These are phyloP conservation scores for Ascochyta rabiei DNA, from an alignment of 2,329 filamentous ascomycete species.

Conservation along the genomic window DNA sequence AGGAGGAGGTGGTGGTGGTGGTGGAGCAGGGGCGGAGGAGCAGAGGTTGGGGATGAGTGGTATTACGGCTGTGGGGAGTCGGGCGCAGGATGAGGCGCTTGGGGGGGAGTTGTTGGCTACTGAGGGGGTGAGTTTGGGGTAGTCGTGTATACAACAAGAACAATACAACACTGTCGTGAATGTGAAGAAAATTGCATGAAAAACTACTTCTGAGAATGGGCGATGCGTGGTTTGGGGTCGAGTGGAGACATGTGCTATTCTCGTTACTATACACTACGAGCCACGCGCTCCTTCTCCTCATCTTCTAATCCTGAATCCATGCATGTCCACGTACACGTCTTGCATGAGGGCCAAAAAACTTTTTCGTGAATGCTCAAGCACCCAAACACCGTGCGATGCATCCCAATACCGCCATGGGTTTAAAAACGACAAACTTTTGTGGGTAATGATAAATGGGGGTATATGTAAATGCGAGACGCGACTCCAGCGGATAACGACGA, in stretches of 20 bases:
- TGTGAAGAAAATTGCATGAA: no score
- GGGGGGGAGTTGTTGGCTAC: constrained; percentile 41
- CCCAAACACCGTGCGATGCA: constrained; percentile 14
- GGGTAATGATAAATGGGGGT: constrained; percentile 8
- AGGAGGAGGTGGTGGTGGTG: background rate
- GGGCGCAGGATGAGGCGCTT: constrained; percentile 27
- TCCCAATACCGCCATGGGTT: background rate
- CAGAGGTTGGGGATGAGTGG: background rate
- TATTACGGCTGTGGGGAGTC: background rate
- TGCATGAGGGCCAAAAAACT: constrained; percentile 9
- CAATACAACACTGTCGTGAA: no score
- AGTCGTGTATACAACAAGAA: no score
- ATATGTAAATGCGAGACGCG: constrained; percentile 16
- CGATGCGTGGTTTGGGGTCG: background rate
- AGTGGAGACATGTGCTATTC: background rate
- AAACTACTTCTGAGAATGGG: no score
- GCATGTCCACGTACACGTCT: background rate
- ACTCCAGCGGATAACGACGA: constrained; percentile 7
- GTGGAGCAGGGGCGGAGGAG: background rate
- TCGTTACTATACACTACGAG: background rate
- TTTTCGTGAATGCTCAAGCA: background rate
- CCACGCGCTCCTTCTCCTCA: no score
- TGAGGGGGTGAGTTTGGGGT: constrained; percentile 43
- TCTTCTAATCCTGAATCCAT: background rate
- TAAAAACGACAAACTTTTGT: constrained; percentile 15